Evolutionary conservation across 1,284 basidiomycete species (phyloP), one percentile per base, ranked within the genome.

Genomic region (Ceratobasidium sp.): DNA sequence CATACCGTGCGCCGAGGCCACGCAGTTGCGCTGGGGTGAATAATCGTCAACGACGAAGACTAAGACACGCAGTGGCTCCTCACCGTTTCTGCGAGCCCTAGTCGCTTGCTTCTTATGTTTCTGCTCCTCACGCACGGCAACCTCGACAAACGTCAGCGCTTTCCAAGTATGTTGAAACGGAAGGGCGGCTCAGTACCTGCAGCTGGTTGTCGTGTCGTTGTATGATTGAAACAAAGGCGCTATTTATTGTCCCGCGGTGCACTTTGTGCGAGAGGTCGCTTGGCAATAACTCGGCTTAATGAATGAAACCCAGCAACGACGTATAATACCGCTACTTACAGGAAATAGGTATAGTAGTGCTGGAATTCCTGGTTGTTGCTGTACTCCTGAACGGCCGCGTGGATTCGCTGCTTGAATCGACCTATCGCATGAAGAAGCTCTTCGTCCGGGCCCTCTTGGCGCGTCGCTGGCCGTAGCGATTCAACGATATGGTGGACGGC

Each of bases 311-410:
- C 40, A 11, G 40, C 40, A 11, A 11, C 13, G 40, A 11, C 9
- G 40, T 43, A 43, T 1, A 43, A 43, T 11, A 43, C 8, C 7
- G 9, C 13, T 34, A 32, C 64, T 52, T 19, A 67, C 65, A 67
- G 29, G 17, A 67, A 13, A 22, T 67, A 67, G 29, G 52, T 9
- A 29, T 49, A 54, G 46, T 51, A 67, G 29, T 67, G 65, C 65
- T 32, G 19, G 19, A 29, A 32, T 32, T 67, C 65, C 19, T 17
- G 25, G 15, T 32, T 46, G 15, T 34, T 15, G 3, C 37, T 1
- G 17, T 67, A 52, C 40, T 43, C 40, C 13, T 11, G 40, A 11
- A 43, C 13, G 40, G 40, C 40, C 40, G 40, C 8, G 40, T 43
- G 40, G 40, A 43, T 43, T 43, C 40, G 40, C 40, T 43, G 40